These are phyloP conservation scores for Colletotrichum somersetense DNA, from an alignment of 2,329 filamentous ascomycete genomes.

Conservation along the genomic window DNA sequence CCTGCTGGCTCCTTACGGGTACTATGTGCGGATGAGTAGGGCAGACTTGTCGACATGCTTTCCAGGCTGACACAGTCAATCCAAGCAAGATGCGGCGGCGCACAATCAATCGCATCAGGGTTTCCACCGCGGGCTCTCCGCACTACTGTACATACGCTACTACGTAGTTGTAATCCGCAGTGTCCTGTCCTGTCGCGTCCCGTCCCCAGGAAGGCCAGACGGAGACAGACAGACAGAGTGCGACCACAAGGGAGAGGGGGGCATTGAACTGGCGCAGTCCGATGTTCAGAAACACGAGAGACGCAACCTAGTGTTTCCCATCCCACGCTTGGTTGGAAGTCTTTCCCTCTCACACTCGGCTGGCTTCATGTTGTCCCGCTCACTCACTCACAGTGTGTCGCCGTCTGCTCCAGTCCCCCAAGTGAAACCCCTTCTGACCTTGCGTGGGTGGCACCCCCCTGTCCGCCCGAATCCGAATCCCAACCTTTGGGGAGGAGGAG, in stretches of 20 bases:
- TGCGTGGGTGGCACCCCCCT: slow-evolving; percentile 24
- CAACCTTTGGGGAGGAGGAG: slow-evolving; percentile 38
- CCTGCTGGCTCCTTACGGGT: background rate
- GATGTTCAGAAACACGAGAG: slow-evolving; percentile 41
- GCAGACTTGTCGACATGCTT: slow-evolving; percentile 35
- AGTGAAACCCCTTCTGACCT: slow-evolving; percentile 35
- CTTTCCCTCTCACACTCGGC: slow-evolving; percentile 37
- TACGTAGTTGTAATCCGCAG: background rate
- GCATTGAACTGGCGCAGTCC: slow-evolving; percentile 32
- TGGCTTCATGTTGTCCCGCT: slow-evolving; percentile 37
- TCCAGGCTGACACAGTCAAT: slow-evolving; percentile 14
- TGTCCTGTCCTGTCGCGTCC: slow-evolving; percentile 1
- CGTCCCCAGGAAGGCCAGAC: background rate
- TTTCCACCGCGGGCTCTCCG: slow-evolving; percentile 2
- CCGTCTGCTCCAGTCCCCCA: slow-evolving; percentile 26
- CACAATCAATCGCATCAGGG: slow-evolving; percentile 10
- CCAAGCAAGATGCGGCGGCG: slow-evolving; percentile 1
- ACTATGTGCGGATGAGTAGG: slow-evolving; percentile 7
- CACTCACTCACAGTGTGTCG: slow-evolving; percentile 28
- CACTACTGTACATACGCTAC: no score
- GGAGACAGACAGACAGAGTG: background rate
- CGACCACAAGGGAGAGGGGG: slow-evolving; percentile 8
- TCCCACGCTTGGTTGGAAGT: slow-evolving; percentile 28
- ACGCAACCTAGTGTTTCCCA: slow-evolving; percentile 41
- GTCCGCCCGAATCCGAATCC: slow-evolving; percentile 22